Conservation (phyloP, 495 filamentous ascomycete species). For the Penicillium subrubescens region DNA sequence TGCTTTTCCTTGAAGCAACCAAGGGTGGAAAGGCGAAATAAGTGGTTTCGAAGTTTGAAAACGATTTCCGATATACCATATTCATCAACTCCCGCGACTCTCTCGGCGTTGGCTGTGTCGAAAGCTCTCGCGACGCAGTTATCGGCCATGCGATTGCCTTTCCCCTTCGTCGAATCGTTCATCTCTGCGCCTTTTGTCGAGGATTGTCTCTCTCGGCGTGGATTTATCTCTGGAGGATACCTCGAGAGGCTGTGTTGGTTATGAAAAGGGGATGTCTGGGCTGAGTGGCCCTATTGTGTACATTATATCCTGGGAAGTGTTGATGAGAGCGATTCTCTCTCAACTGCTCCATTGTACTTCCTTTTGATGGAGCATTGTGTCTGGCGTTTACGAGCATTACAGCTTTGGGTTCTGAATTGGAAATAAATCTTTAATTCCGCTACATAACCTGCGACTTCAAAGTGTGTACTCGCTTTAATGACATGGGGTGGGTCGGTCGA, state of each 20-base stretch:
- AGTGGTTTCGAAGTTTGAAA: not conserved
- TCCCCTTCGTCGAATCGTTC: not conserved
- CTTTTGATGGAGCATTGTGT: constrained; percentile 34
- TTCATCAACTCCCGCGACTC: too few relatives aligned
- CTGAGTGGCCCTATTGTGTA: constrained; percentile 22
- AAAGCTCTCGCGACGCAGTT: not conserved
- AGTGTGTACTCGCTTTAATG: not conserved
- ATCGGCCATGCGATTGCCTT: not conserved
- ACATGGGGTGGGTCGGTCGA: not conserved
- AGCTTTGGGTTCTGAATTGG: constrained; percentile 31
- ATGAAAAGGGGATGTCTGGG: not conserved
- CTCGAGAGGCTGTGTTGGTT: not conserved
- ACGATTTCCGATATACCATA: not conserved
- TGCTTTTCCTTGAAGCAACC: constrained; percentile 91
- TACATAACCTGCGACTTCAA: constrained; percentile 1
- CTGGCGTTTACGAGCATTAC: constrained; percentile 20
- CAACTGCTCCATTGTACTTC: constrained; percentile 18
- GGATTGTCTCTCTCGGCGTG: not conserved
- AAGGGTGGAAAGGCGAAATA: constrained; percentile 55
- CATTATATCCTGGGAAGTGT: constrained; percentile 27
- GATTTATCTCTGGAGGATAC: not conserved
- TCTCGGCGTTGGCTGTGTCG: too few relatives aligned
- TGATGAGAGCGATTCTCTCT: constrained; percentile 6
- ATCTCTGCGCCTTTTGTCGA: not conserved
- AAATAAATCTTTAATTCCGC: constrained; percentile 27